Conservation (phyloP, 495 filamentous ascomycete genomes). For the Lentithecium fluviatile region DNA sequence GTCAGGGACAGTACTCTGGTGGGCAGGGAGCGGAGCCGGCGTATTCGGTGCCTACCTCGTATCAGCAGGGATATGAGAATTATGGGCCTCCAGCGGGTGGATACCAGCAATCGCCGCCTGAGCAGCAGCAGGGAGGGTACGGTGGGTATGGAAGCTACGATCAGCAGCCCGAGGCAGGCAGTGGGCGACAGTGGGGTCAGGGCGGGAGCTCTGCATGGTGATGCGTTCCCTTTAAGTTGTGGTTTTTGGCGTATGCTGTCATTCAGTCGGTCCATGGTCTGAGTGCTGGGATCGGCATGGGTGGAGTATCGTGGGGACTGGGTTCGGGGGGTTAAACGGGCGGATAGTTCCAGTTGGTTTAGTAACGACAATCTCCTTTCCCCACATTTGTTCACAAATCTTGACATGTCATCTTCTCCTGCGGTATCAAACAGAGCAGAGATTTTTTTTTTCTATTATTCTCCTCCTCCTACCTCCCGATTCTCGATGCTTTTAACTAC, state of each 20-base stretch:
- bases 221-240: neutral
- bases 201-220: neutral
- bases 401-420: neutral
- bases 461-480: neutral
- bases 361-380: too few species aligned
- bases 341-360: too few species aligned
- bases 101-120: constrained; percentile 4
- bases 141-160: constrained; percentile 12
- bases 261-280: too few species aligned
- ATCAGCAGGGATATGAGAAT: constrained; percentile 43
- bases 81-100: constrained; percentile 8
- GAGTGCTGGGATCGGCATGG: too few species aligned
- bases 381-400: too few species aligned
- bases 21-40: constrained; percentile 21
- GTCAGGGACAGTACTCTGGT: constrained; percentile 29
- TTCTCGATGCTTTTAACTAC: neutral
- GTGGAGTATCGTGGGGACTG: too few species aligned
- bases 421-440: neutral
- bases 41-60: constrained; percentile 41
- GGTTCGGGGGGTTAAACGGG: too few species aligned
- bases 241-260: neutral
- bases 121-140: constrained; percentile 16
- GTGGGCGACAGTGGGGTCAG: neutral
- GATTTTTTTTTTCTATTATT: neutral
- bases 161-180: neutral